Evolutionary conservation across 2,329 filamentous ascomycete genomes (phyloP).

Genomic region (Pseudohalonectria lignicola): DNA sequence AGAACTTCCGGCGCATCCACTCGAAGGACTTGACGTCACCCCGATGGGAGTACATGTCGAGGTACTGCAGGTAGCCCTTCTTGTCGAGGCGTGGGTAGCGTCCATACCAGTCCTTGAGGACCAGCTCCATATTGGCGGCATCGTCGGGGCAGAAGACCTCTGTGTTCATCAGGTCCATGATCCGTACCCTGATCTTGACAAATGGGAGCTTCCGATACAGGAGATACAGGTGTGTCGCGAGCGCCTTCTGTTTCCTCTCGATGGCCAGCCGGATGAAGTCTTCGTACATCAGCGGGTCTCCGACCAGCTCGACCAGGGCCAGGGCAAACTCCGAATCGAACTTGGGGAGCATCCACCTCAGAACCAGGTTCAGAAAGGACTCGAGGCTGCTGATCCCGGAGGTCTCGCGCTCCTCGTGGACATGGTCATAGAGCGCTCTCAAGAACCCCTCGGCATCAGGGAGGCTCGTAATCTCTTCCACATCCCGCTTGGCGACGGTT

Average conservation of each 20-base stretch:
- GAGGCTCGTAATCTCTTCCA: neutral
- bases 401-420: neutral
- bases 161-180: constrained; percentile 32
- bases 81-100: constrained; percentile 26
- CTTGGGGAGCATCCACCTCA: neutral
- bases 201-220: constrained; percentile 30
- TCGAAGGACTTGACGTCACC: constrained; percentile 36
- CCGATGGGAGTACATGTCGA: constrained; percentile 34
- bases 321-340: constrained; percentile 14
- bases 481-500: neutral
- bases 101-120: constrained; percentile 37
- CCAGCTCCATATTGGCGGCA: constrained; percentile 24
- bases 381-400: neutral
- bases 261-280: constrained; percentile 25
- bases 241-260: constrained; percentile 14
- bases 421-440: neutral
- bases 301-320: constrained; percentile 27
- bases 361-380: neutral
- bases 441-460: neutral
- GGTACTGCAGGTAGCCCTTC: constrained; percentile 35
- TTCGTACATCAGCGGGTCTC: constrained; percentile 29
- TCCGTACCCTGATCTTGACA: constrained; percentile 21
- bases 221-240: constrained; percentile 30
- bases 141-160: constrained; percentile 26
- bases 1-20: constrained; percentile 32